Conservation (phyloP, 2,329 filamentous ascomycete species). For the Penicillium sp. region DNA sequence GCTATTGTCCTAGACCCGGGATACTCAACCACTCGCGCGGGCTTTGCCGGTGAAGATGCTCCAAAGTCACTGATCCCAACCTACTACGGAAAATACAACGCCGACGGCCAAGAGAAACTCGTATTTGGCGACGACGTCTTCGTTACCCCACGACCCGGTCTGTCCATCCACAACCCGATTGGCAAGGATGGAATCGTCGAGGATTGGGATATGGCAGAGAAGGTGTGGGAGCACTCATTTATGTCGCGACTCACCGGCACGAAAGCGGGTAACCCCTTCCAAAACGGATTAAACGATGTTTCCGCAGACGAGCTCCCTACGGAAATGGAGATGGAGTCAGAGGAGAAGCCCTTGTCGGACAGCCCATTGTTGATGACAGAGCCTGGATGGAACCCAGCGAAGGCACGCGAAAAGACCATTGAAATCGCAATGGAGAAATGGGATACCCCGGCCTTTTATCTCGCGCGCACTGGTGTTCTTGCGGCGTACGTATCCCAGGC, state of each 20-base stretch:
- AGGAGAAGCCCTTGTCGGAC: conserved; percentile 79
- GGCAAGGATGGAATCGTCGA: conserved; percentile 84
- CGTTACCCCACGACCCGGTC: conserved; percentile 68
- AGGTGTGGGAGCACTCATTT: conserved; percentile 90
- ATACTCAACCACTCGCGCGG: conserved; percentile 85
- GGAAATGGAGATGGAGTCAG: conserved; percentile 61
- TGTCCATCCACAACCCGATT: conserved; percentile 92
- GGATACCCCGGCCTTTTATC: conserved; percentile 92
- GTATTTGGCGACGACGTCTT: conserved; percentile 91
- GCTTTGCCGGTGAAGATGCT: conserved; percentile 95
- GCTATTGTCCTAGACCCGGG: conserved; percentile 95
- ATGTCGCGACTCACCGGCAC: conserved; percentile 82
- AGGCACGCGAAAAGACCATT: conserved; percentile 88
- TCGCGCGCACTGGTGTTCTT: conserved; percentile 84
- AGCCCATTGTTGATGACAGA: conserved; percentile 92
- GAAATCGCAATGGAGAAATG: conserved; percentile 97
- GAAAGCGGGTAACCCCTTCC: conserved; percentile 66
- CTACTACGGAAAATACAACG: conserved; percentile 70
- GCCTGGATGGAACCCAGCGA: conserved; percentile 84
- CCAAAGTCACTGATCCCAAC: conserved; percentile 92
- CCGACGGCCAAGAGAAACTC: conserved; percentile 54
- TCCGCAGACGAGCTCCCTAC: conserved; percentile 57
- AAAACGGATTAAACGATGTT: conserved; percentile 76
- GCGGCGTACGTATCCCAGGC: conserved; percentile 60
- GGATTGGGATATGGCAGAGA: conserved; percentile 90